Evolutionary conservation across 2,329 filamentous ascomycete species (phyloP), one percentile per base, ranked within the genome.

Genomic region (Massarina eburnea): DNA sequence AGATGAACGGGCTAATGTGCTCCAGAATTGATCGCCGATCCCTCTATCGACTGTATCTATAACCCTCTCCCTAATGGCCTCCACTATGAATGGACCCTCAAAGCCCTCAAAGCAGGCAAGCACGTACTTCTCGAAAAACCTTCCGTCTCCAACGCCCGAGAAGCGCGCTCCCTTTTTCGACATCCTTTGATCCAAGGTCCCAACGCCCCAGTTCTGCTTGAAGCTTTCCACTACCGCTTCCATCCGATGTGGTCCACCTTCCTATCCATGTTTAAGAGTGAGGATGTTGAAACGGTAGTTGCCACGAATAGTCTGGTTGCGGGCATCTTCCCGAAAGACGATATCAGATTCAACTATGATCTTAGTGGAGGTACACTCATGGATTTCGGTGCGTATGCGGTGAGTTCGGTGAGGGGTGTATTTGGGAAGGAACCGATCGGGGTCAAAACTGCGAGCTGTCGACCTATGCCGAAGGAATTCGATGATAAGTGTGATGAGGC

Each of bases 61-160:
- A 72, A 73, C 39, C 73, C 73, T 12, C 73, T 73, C 3, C 73
- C 73, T 18, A 76, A 74, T 54, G 70, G 64, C 9, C 62, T 74
- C 8, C 73, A 76, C 55, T 72, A 71, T 52, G 63, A 62, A 38
- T 73, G 74, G 55, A 67, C 73, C 2, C 66, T 73, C 46, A 66
- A 68, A 39, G 60, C 73, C 20, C 62, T 77, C 39, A 48, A 62
- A 40, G 71, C 70, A 6, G 66, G 68, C 38, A 76, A 76, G 54
- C 71, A 76, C 48, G 72, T 76, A 42, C 64, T 77, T 26, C 61
- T 77, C 14, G 74, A 76, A 54, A 77, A 77, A 52, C 74, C 74
- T 3, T 71, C 72, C 1, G 71, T 71, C 1, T 72, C 69, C 6
- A 77, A 73, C 6, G 58, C 67, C 2, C 58, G 63, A 34, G 74